phyloP scores from a whole-genome alignment of 1,284 basidiomycete species.

The Acaromyces ingoldii region DNA sequence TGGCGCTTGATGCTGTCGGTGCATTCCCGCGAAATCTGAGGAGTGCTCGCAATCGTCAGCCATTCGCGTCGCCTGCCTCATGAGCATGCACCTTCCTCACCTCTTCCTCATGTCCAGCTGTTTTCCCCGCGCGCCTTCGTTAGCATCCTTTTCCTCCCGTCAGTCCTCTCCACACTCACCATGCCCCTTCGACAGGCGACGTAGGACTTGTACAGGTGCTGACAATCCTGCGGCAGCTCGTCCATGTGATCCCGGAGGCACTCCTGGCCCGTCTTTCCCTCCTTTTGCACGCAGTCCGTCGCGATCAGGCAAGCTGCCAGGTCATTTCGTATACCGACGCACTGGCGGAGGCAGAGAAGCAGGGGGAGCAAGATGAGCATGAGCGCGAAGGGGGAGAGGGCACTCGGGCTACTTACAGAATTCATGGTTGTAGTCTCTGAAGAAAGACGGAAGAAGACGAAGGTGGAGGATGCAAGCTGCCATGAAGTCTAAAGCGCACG shows the following conservation, averaged over 20 bases:
- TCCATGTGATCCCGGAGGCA: constrained; percentile 32
- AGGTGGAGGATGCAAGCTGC: too few relatives aligned
- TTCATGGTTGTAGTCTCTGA: too few relatives aligned
- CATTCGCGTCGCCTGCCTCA: background rate
- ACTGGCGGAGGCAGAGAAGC: constrained; percentile 13
- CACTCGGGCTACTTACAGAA: background rate
- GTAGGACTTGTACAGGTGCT: constrained; percentile 35
- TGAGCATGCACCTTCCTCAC: background rate
- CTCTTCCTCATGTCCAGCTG: constrained; percentile 36
- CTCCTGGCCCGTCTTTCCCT: constrained; percentile 27
- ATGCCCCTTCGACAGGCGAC: constrained; percentile 34
- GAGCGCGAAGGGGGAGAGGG: background rate
- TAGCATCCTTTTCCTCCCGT: background rate
- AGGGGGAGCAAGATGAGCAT: background rate
- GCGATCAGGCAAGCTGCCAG: constrained; percentile 31
- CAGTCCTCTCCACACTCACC: constrained; percentile 17
- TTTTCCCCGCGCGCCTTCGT: background rate
- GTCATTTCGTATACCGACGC: constrained; percentile 26
- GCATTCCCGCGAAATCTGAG: constrained; percentile 28
- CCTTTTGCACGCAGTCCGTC: constrained; percentile 28
- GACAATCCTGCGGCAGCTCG: constrained; percentile 32
- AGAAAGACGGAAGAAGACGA: too few relatives aligned
- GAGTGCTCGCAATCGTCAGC: background rate
- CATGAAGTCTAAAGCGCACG: too few relatives aligned
- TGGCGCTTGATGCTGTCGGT: constrained; percentile 17